Base-by-base conservation (phyloP, 2,329 filamentous ascomycete genomes). In the Aspergillus sp. region DNA sequence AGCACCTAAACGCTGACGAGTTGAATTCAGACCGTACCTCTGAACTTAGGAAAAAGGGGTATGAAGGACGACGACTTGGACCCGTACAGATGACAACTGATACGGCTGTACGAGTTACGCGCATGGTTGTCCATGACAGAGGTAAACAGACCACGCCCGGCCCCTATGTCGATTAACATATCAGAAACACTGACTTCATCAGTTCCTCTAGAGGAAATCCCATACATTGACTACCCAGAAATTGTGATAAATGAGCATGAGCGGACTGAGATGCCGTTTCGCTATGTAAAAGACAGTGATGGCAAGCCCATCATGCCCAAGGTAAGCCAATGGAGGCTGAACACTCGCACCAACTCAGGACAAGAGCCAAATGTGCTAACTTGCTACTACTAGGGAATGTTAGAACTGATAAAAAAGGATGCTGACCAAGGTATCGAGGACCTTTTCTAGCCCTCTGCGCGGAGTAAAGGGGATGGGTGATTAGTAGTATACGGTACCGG, bases 1-100 rank as follows among this genome's bases (percentile, higher is more conserved):
- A 35, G 43, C 48, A 37, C 46, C 21, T 25, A 6, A 23, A 23
- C 45, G 57, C 58, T 59, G 23, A 57, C 53, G 39, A 41, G n/a
- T 7, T 40, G 19, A 93, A 91, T 96, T 76, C 87, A 96, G 93
- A 98, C 76, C 88, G 95, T 61, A 99, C 95, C 4, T 93, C 90
- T n/a, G 95, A 99, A 75, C 80, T 99, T 67, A 87, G 95, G 52
- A 92, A 91, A 76, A 96, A 98, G 73, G 95, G 95, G 3, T 99
- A 96, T 68, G 82, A 88, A 57, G 92, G 93, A 57, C 87, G 95
- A 53, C 84, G 95, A 57, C 81, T 99, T 31, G 95, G 95, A 0
- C 91, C 93, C 7, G 88, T 93, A 67, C 95, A 99, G 76, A 97
- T 99, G 93, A 98, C 95, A 3, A 99, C 95, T 4, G 95, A 99